phyloP scores from a whole-genome alignment of 2,329 filamentous ascomycete genomes.

The Aspergillus piperis region DNA sequence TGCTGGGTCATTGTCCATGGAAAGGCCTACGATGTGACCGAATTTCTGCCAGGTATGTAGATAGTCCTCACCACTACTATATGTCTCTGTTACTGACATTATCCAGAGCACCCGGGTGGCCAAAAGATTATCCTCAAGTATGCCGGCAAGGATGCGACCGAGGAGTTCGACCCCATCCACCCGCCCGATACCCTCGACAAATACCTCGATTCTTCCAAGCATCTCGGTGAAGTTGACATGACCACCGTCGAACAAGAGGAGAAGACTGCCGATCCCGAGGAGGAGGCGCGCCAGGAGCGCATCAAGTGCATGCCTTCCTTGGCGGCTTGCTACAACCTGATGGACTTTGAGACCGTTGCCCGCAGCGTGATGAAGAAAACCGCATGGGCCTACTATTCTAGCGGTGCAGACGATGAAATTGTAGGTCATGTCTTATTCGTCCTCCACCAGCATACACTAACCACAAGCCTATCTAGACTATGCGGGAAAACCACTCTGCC shows the following conservation, averaged over 20 bases:
- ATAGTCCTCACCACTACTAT: not conserved
- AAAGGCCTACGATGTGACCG: conserved; percentile 85
- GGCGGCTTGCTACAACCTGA: conserved; percentile 86
- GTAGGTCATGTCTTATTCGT: conserved; percentile 45
- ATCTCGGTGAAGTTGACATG: conserved; percentile 90
- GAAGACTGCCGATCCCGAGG: conserved; percentile 68
- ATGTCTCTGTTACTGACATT: not conserved
- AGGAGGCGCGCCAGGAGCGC: conserved; percentile 72
- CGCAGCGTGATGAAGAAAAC: conserved; percentile 90
- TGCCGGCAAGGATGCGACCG: conserved; percentile 90
- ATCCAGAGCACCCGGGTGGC: conserved; percentile 80
- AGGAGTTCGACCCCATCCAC: conserved; percentile 86
- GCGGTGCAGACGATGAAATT: conserved; percentile 86
- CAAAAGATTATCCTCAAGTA: conserved; percentile 95
- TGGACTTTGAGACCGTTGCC: conserved; percentile 95
- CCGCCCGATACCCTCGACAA: conserved; percentile 82
- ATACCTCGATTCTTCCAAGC: conserved; percentile 82
- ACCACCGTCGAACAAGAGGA: conserved; percentile 68
- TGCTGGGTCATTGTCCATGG: conserved; percentile 93
- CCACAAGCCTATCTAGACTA: conserved; percentile 59
- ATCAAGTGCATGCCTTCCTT: conserved; percentile 74
- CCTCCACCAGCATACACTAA: conserved; percentile 11
- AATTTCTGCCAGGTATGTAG: conserved; percentile 70
- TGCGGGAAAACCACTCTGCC: conserved; percentile 92
- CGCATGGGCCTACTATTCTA: conserved; percentile 97